phyloP scores from a whole-genome alignment of 257 asterid species.

The Nicotiana tabacum region DNA sequence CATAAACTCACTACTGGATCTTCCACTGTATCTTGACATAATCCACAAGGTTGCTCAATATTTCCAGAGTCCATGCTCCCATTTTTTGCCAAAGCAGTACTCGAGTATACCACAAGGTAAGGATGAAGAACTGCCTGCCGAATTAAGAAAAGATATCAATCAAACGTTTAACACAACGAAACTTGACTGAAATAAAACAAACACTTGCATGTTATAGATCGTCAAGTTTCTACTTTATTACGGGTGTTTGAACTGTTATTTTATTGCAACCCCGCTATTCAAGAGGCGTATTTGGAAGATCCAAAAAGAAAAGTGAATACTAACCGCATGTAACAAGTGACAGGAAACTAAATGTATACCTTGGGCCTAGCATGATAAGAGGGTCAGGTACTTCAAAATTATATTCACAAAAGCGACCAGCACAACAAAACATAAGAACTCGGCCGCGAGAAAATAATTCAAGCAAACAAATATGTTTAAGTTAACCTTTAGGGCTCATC shows the following conservation, averaged over 20 bases:
- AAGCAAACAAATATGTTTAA: neutral
- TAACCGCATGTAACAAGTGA: neutral
- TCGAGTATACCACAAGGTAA: constrained; percentile 83
- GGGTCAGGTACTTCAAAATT: neutral
- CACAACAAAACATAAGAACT: neutral
- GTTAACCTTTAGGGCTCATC: constrained; percentile 2
- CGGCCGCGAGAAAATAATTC: no score
- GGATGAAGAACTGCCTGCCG: constrained; percentile 92
- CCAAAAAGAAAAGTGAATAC: constrained; percentile 3
- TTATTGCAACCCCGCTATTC: neutral
- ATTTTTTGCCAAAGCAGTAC: constrained; percentile 47
- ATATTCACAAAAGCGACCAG: neutral
- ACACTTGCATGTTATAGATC: neutral
- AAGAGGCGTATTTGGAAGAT: neutral
- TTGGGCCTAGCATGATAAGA: neutral
- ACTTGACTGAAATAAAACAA: neutral
- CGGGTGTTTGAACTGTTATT: neutral
- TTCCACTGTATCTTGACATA: constrained; percentile 66
- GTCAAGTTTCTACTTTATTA: neutral
- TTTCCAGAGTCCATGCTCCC: constrained; percentile 36
- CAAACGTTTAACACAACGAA: neutral
- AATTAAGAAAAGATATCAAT: neutral
- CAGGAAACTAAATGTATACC: neutral
- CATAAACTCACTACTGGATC: constrained; percentile 52
- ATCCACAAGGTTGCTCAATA: constrained; percentile 45